Evolutionary conservation across 2,329 filamentous ascomycete genomes (phyloP).

Genomic region (Scortechinia acanthostroma): DNA sequence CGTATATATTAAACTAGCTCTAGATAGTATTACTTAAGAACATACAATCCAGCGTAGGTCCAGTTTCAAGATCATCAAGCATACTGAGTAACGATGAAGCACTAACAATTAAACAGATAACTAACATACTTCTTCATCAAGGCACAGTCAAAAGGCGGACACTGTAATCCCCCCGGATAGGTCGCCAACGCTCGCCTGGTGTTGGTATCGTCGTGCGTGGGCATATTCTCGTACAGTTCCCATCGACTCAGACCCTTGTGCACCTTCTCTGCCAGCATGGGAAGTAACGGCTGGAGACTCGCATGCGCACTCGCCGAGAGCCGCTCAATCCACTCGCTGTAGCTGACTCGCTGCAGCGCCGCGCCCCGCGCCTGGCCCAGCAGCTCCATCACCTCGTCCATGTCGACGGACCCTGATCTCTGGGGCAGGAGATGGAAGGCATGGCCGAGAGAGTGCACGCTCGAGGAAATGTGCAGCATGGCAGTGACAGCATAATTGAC

Average conservation of each 20-base stretch:
- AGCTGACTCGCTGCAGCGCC: not conserved
- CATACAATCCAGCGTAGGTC: too few species aligned
- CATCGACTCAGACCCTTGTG: slow-evolving; percentile 11
- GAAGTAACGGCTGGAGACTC: slow-evolving; percentile 9
- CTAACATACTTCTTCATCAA: not conserved
- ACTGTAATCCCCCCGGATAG: not conserved
- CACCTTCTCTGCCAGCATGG: slow-evolving; percentile 13
- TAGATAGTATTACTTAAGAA: too few species aligned
- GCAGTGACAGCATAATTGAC: slow-evolving; percentile 4
- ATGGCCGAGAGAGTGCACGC: not conserved
- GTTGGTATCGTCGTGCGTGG: slow-evolving; percentile 10
- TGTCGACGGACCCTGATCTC: not conserved
- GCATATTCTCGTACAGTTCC: slow-evolving; percentile 15
- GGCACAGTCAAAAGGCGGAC: not conserved
- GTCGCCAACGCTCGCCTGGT: slow-evolving; percentile 3
- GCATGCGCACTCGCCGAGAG: slow-evolving; percentile 4
- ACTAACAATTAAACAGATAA: too few species aligned
- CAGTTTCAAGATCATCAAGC: too few species aligned
- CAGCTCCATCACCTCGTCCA: not conserved
- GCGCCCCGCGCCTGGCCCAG: not conserved
- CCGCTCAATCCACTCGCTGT: not conserved
- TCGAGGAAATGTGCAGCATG: slow-evolving; percentile 5
- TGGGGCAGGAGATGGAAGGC: not conserved
- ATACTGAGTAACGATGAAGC: too few species aligned
- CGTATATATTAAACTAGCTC: too few species aligned